These are phyloP conservation scores for Aspergillus vadensis DNA, from an alignment of 2,329 filamentous ascomycete genomes.

Conservation along the genomic window DNA sequence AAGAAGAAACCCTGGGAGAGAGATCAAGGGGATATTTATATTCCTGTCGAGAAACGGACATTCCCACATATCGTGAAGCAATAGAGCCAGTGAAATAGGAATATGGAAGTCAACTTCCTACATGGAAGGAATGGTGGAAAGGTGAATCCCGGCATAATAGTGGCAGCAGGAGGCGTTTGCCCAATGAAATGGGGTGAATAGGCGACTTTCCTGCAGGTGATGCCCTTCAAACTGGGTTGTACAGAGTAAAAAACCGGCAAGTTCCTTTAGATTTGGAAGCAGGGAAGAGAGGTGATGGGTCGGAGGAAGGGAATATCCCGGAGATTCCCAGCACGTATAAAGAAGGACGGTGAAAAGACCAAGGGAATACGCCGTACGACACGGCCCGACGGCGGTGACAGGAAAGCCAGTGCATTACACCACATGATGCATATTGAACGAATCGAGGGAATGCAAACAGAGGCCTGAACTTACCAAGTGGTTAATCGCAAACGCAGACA, in stretches of 20 bases:
- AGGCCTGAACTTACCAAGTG: conserved; percentile 25
- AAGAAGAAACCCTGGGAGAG: not conserved
- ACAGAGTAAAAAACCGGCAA: not conserved
- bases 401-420: conserved; percentile 1
- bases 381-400: not conserved
- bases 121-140: not conserved
- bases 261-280: not conserved
- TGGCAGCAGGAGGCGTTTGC: not conserved
- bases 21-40: not conserved
- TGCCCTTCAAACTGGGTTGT: too few species aligned
- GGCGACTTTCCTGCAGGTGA: too few species aligned
- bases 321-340: not conserved
- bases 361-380: not conserved
- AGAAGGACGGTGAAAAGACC: not conserved
- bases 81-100: not conserved
- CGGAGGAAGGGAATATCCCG: not conserved
- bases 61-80: not conserved
- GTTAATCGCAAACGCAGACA: conserved; percentile 25
- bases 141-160: not conserved
- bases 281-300: not conserved
- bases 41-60: not conserved
- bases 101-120: not conserved
- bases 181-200: not conserved
- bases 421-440: not conserved
- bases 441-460: not conserved